Evolutionary conservation across 192 early-diverging fungal genomes (phyloP), one percentile per base, ranked within the genome.

Genomic region (Coemansia sp.): DNA sequence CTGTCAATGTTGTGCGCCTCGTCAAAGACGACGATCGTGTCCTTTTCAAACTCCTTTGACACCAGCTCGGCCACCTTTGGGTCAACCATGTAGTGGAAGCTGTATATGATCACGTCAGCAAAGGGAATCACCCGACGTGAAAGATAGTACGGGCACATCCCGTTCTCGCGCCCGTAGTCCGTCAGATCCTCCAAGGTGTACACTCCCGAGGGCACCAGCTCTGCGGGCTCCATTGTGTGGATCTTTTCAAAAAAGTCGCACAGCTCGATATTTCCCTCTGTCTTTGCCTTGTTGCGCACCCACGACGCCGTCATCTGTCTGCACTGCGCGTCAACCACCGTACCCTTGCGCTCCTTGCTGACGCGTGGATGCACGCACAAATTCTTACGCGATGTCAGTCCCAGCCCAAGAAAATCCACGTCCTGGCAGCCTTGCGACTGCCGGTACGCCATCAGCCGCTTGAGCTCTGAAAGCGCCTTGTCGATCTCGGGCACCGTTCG

Each of bases 1-100:
- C 96, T 98, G 84, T 99, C 97, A 61, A 99, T 98, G 68, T 99
- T 98, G 83, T 99, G 96, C 1, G 97, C 97, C 71, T 99, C 97
- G 78, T 99, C 97, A 82, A 99, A 99, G 0, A 99, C 91, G n/a
- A 99, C 90, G 52, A 99, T 98, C 36, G 89, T 88, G 50, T 98
- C 93, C 71, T 90, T 92, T 34, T 91, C 89, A 54, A 99, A 62
- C 69, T 98, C 96, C 74, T 91, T 94, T 6, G 95, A 98, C 29
- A 99, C 93, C 54, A 97, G 66, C 38, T 98, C 96, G 6, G 98
- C 98, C 2, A 99, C 96, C 79, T 99, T 99, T 20, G 98, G 98
- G 73, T 99, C 98, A n/a, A 99, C 81, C 81, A 99, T 85, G 67
- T 99, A 99, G 68, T 99, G 96, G 68, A 98, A 99, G 61, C 91